Evolutionary conservation across 345 rosid genomes (phyloP), one percentile per base, ranked within the genome.

Genomic region (Ceriops tagal): DNA sequence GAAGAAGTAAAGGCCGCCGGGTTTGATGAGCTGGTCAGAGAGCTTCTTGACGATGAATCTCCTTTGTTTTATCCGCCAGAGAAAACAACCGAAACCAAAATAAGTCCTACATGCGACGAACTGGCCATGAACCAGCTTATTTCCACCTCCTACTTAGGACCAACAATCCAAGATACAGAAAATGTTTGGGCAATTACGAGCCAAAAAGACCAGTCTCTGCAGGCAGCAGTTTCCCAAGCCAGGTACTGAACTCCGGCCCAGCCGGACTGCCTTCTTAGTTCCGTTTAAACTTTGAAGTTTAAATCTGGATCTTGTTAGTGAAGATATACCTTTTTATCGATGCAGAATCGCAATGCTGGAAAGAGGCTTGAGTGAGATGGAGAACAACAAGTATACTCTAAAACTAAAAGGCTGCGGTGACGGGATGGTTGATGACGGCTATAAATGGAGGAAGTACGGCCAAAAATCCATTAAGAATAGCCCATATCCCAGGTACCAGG

Each of bases 391-490:
- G 84, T 92, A 90, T 62, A 90, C 92, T 39, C 73, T 92, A 15
- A 87, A 81, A 78, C 81, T 87, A 76, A 93, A 82, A 83, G 81
- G 82, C 65, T 75, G 64, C 57, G 80, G 77, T 53, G 83, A 81
- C 72, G 89, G 85, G 43, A 77, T 82, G 86, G 77, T 78, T 63
- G 91, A 87, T 76, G 98, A 93, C 77, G 98, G 97, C n/a, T 92
- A 90, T 67, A 90, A 89, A 79, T 93, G 98, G 98, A 85, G 98
- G 75, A 93, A 93, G 61, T 93, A 93, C 66, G 98, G 98, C 9
- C 98, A 90, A 32, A 93, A 93, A 79, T 79, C 89, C 58, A 93
- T 93, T 67, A 93, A 93, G 81, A 86, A 86, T 71, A 93, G 85
- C 79, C 91, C 92, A 24, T 82, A 86, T 78, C 98, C 97, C 24